These are phyloP conservation scores for Alternaria hordeiaustralica DNA, from an alignment of 2,329 filamentous ascomycete genomes.

Conservation along the genomic window DNA sequence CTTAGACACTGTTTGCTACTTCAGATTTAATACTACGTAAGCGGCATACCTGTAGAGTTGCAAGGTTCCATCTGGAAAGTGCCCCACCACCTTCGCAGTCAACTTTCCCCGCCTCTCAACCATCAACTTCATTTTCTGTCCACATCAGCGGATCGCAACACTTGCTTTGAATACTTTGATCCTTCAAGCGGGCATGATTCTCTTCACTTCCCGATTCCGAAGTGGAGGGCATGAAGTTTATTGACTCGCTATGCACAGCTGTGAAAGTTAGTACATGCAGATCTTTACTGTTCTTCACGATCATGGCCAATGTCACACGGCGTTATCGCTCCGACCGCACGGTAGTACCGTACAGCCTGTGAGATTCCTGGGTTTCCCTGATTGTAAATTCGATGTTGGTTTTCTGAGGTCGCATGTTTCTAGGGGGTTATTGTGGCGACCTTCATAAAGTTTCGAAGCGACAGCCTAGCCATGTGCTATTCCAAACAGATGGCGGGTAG, in stretches of 20 bases:
- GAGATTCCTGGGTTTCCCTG: background rate
- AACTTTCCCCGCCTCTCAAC: background rate
- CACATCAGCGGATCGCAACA: background rate
- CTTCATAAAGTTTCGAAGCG: background rate
- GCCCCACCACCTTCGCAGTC: background rate
- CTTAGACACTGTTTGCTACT: background rate
- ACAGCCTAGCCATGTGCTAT: background rate
- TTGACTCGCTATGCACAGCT: background rate
- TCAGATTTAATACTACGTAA: background rate
- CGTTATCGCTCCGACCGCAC: conserved; percentile 19
- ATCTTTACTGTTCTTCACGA: background rate
- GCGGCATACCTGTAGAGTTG: background rate
- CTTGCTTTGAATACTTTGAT: background rate
- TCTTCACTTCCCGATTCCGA: background rate
- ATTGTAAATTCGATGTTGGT: background rate
- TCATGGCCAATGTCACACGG: conserved; percentile 17
- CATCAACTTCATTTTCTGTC: background rate
- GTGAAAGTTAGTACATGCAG: background rate
- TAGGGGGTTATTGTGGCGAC: background rate
- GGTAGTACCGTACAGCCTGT: background rate
- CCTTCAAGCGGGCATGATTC: background rate
- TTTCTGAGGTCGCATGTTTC: background rate
- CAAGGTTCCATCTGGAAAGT: background rate
- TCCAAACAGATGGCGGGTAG: background rate
- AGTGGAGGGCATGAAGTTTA: background rate